Conservation (phyloP, 108 stramenopile genomes). For the Nannochloropsis gaditana region DNA sequence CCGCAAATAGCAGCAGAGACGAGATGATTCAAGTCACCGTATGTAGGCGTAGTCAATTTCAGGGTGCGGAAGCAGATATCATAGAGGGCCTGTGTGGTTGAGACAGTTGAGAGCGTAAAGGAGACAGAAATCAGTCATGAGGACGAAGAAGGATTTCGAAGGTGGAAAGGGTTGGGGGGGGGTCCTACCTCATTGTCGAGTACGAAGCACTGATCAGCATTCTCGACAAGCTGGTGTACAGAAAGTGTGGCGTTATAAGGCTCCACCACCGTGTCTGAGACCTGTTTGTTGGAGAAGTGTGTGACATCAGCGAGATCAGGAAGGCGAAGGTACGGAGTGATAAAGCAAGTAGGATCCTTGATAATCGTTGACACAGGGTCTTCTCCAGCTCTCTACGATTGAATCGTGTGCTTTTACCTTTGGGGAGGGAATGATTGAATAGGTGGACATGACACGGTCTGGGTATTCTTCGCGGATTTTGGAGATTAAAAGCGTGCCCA, state of each 20-base stretch:
- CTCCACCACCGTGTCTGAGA: slow-evolving; percentile 91
- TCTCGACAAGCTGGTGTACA: slow-evolving; percentile 92
- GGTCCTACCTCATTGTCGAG: slow-evolving; percentile 75
- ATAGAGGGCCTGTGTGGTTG: slow-evolving; percentile 64
- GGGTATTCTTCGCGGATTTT: slow-evolving; percentile 94
- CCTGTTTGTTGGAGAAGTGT: background rate
- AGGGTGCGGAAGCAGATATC: slow-evolving; percentile 64
- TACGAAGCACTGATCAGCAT: slow-evolving; percentile 89
- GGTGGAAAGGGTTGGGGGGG: background rate
- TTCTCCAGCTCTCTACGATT: no score
- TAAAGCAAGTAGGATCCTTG: background rate
- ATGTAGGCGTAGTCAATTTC: slow-evolving; percentile 56
- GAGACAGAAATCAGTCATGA: background rate
- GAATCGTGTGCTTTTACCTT: slow-evolving; percentile 52
- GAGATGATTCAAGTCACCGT: slow-evolving; percentile 81
- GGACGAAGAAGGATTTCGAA: background rate
- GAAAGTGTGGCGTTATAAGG: slow-evolving; percentile 96
- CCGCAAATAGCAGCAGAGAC: slow-evolving; percentile 87
- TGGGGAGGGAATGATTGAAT: slow-evolving; percentile 76
- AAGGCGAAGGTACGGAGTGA: background rate
- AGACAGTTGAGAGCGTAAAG: background rate
- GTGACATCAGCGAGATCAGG: background rate
- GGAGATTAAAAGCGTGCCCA: slow-evolving; percentile 84
- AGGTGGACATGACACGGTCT: slow-evolving; percentile 79
- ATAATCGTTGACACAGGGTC: background rate